phyloP scores from a whole-genome alignment of 1,139 yeast species.

The Geotrichum restrictum region DNA sequence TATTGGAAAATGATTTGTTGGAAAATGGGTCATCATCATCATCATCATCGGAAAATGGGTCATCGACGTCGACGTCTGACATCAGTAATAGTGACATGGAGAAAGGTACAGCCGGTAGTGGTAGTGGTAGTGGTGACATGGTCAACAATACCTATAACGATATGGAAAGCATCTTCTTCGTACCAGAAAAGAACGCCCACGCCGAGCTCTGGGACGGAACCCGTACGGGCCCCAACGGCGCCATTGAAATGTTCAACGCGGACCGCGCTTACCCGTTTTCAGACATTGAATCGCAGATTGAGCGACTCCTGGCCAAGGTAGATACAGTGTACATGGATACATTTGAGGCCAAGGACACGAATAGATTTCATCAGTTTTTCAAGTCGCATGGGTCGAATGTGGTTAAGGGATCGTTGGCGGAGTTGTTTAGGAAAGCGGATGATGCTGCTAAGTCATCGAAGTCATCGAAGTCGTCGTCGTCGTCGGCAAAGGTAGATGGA shows the following conservation, averaged over 20 bases:
- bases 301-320: conserved; percentile 28
- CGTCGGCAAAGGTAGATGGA: no score
- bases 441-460: no score
- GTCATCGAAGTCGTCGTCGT: no score
- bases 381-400: conserved; percentile 21
- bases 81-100: no score
- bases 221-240: conserved; percentile 83
- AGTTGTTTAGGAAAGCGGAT: conserved; percentile 12
- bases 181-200: conserved; percentile 73
- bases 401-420: conserved; percentile 17
- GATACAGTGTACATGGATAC: conserved; percentile 33
- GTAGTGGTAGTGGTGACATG: no score
- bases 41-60: no score
- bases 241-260: conserved; percentile 77
- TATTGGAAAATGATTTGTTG: no score
- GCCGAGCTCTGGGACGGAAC: conserved; percentile 95
- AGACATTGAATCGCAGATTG: conserved; percentile 27
- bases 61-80: no score
- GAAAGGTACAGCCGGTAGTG: no score
- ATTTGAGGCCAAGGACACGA: conserved; percentile 20
- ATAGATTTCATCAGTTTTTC: conserved; percentile 25
- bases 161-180: conserved; percentile 58
- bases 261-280: conserved; percentile 61
- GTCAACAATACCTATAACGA: no score
- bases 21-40: no score